These are phyloP conservation scores for Amorphotheca resinae DNA, from an alignment of 495 filamentous ascomycete species.

Conservation along the genomic window DNA sequence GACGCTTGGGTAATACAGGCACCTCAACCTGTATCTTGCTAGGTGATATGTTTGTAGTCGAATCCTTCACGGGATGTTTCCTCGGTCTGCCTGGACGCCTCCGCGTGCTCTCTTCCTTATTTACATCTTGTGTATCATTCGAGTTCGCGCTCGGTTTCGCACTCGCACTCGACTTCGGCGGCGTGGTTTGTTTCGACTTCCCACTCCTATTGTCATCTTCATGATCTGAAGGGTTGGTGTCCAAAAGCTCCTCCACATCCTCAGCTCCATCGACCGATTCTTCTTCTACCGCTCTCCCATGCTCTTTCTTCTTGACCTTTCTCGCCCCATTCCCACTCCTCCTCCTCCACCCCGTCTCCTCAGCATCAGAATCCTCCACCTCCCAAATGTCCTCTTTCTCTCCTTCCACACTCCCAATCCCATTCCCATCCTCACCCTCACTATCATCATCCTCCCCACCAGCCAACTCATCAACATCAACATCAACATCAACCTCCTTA, in stretches of 20 bases:
- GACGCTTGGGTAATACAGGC: background rate
- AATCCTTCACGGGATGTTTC: background rate
- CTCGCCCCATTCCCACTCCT: background rate
- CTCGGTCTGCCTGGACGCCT: background rate
- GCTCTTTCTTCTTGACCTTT: background rate
- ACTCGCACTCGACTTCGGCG: background rate
- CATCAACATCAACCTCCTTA: background rate
- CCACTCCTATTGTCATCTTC: background rate
- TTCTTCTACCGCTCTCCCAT: background rate
- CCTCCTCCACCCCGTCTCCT: background rate
- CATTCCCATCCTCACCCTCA: background rate
- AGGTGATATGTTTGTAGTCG: too few relatives aligned
- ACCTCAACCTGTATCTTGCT: background rate
- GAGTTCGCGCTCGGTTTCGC: background rate
- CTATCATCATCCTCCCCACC: background rate
- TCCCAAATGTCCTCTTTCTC: background rate
- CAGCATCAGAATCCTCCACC: background rate
- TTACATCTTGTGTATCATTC: too few relatives aligned
- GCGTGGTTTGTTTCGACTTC: background rate
- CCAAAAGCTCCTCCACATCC: background rate
- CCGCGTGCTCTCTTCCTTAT: background rate
- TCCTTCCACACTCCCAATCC: background rate
- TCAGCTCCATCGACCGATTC: background rate
- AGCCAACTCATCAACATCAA: conserved; percentile 8
- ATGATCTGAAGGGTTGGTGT: background rate